phyloP scores from a whole-genome alignment of 192 early-diverging fungal genomes.

The Chytriomyces hyalinus region DNA sequence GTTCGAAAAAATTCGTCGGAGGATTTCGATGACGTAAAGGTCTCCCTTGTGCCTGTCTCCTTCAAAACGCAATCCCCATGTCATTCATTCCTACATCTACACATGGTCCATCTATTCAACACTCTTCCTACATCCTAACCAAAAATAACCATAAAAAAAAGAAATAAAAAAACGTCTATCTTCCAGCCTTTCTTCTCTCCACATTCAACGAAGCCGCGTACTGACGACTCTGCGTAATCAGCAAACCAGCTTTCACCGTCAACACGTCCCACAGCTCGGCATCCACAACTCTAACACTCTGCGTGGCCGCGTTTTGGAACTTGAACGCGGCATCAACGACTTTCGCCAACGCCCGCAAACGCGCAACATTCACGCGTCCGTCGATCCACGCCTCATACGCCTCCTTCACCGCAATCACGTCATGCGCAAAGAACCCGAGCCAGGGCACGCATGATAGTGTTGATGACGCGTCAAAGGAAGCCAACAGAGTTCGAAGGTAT shows the following conservation, averaged over 20 bases:
- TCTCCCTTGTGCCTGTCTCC: too few species aligned
- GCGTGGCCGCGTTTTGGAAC: slow-evolving; percentile 12
- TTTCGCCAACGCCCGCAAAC: slow-evolving; percentile 19
- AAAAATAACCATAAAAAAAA: background rate
- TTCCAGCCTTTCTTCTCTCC: background rate
- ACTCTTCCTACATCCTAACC: too few species aligned
- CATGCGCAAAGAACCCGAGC: slow-evolving; percentile 25
- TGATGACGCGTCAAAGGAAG: background rate
- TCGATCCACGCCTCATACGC: background rate
- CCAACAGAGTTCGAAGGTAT: background rate
- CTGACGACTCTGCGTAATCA: slow-evolving; percentile 2
- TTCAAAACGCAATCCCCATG: too few species aligned
- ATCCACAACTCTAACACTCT: background rate
- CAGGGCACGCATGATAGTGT: slow-evolving; percentile 7
- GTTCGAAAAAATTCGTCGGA: too few species aligned
- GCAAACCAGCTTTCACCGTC: slow-evolving; percentile 9
- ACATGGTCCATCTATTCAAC: too few species aligned
- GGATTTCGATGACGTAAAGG: too few species aligned
- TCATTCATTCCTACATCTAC: too few species aligned
- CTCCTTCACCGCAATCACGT: slow-evolving; percentile 28
- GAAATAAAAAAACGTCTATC: background rate
- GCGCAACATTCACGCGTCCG: slow-evolving; percentile 22
- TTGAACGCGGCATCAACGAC: slow-evolving; percentile 18
- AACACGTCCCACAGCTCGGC: background rate
- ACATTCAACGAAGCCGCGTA: slow-evolving; percentile 15